These are phyloP conservation scores for Hamigera avellanea DNA, from an alignment of 495 filamentous ascomycete genomes.

Conservation along the genomic window DNA sequence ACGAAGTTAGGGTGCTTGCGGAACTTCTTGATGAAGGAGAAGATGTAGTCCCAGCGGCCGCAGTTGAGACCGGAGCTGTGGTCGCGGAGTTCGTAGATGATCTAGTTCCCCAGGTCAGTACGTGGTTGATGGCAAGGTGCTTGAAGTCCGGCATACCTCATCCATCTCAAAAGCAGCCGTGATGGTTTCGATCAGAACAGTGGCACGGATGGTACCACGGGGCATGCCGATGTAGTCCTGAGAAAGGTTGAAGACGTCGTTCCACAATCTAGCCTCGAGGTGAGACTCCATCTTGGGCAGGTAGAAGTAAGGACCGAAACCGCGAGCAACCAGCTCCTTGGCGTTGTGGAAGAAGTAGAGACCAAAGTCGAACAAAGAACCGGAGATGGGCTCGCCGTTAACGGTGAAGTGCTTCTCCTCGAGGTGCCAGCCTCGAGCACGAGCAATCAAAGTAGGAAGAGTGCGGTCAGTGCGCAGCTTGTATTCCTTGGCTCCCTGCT, in stretches of 20 bases:
- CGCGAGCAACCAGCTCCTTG: constrained; percentile 70
- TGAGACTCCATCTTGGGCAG: constrained; percentile 99
- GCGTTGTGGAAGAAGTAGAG: constrained; percentile 99
- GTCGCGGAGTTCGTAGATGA: constrained; percentile 98
- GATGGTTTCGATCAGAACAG: constrained; percentile 97
- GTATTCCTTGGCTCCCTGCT: constrained; percentile 89
- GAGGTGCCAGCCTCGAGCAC: constrained; percentile 86
- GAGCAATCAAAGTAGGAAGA: constrained; percentile 74
- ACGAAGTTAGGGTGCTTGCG: constrained; percentile 87
- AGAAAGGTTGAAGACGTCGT: constrained; percentile 93
- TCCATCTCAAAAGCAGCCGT: constrained; percentile 99
- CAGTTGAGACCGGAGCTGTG: constrained; percentile 96
- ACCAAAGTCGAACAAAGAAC: constrained; percentile 91
- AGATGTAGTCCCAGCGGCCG: constrained; percentile 99
- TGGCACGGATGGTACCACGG: constrained; percentile 87
- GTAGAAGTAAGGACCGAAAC: constrained; percentile 95
- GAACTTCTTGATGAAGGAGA: constrained; percentile 99
- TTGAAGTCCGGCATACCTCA: constrained; percentile 36
- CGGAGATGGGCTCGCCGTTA: constrained; percentile 90
- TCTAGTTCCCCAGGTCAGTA: constrained; percentile 32
- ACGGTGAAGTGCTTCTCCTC: constrained; percentile 98
- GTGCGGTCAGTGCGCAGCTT: constrained; percentile 82
- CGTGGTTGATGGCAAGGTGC: not conserved
- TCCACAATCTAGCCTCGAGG: constrained; percentile 95
- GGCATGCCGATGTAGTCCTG: constrained; percentile 88